These are phyloP conservation scores for Nematocida sp. DNA, from an alignment of 371 early-diverging fungal genomes.

Conservation along the genomic window DNA sequence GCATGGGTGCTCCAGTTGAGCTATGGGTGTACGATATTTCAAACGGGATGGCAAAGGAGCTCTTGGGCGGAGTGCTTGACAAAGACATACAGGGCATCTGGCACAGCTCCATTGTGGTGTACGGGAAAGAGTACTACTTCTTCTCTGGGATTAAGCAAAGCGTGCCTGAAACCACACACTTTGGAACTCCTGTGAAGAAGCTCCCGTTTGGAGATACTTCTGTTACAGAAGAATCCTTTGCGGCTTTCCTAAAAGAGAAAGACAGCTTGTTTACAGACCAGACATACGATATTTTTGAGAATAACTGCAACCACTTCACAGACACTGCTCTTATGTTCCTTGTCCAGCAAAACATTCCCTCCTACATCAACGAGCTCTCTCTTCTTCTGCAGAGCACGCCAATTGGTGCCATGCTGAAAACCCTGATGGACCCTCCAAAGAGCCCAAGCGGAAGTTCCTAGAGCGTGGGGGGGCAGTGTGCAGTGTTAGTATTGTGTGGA, in stretches of 20 bases:
- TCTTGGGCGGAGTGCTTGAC: slow-evolving; percentile 23
- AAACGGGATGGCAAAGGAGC: not conserved
- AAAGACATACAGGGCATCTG: slow-evolving; percentile 62
- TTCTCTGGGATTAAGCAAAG: slow-evolving; percentile 68
- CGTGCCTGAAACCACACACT: slow-evolving; percentile 46
- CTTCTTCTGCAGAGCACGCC: slow-evolving; percentile 45
- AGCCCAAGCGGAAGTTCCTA: no score
- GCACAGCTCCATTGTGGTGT: slow-evolving; percentile 81
- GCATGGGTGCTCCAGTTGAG: slow-evolving; percentile 20
- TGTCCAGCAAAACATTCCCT: slow-evolving; percentile 56
- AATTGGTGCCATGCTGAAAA: slow-evolving; percentile 11
- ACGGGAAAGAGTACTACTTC: slow-evolving; percentile 75
- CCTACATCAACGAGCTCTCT: slow-evolving; percentile 60
- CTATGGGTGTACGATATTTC: slow-evolving; percentile 49
- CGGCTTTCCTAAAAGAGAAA: slow-evolving; percentile 48
- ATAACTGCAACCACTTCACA: slow-evolving; percentile 65
- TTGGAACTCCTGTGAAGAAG: slow-evolving; percentile 46
- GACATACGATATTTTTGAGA: slow-evolving; percentile 59
- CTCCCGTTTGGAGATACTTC: slow-evolving; percentile 54
- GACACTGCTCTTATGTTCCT: slow-evolving; percentile 52
- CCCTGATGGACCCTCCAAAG: not conserved
- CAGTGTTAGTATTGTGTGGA: no score
- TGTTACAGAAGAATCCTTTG: slow-evolving; percentile 47
- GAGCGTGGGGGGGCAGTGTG: no score
- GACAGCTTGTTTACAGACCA: slow-evolving; percentile 34